phyloP scores from a whole-genome alignment of 2,329 filamentous ascomycete species.

The Colletotrichum tropicicola region DNA sequence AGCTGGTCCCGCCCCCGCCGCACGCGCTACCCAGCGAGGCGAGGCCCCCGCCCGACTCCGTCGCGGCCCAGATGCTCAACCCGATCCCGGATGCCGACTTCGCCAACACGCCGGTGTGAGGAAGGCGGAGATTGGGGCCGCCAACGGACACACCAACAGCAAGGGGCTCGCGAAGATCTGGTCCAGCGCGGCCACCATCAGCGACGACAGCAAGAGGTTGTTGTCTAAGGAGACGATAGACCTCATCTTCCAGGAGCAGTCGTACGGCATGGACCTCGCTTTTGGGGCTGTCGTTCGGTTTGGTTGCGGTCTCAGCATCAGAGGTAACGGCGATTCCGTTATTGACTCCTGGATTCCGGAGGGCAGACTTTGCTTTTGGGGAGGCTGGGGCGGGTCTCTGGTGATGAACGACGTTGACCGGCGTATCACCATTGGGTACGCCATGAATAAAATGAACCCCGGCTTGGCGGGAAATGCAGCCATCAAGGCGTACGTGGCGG shows the following conservation, averaged over 20 bases:
- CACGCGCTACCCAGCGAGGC: not conserved
- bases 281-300: conserved; percentile 44
- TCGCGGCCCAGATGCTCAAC: conserved; percentile 38
- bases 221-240: conserved; percentile 52
- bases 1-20: conserved; percentile 38
- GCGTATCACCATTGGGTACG: conserved; percentile 51
- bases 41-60: conserved; percentile 35
- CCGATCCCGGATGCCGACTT: conserved; percentile 32
- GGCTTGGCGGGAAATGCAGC: not conserved
- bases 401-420: conserved; percentile 52
- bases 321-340: conserved; percentile 36
- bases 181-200: conserved; percentile 36
- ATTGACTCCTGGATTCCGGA: conserved; percentile 39
- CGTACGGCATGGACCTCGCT: conserved; percentile 49
- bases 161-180: conserved; percentile 50
- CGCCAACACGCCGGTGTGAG: conserved; percentile 43
- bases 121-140: conserved; percentile 48
- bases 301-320: conserved; percentile 51
- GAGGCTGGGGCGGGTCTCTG: conserved; percentile 55
- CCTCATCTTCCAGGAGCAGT: conserved; percentile 54
- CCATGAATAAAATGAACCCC: conserved; percentile 54
- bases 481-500: conserved; percentile 4
- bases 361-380: conserved; percentile 49
- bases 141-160: conserved; percentile 57
- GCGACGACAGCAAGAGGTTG: conserved; percentile 37